Base-by-base conservation (phyloP, 345 rosid species). In the Citrus sinensis region DNA sequence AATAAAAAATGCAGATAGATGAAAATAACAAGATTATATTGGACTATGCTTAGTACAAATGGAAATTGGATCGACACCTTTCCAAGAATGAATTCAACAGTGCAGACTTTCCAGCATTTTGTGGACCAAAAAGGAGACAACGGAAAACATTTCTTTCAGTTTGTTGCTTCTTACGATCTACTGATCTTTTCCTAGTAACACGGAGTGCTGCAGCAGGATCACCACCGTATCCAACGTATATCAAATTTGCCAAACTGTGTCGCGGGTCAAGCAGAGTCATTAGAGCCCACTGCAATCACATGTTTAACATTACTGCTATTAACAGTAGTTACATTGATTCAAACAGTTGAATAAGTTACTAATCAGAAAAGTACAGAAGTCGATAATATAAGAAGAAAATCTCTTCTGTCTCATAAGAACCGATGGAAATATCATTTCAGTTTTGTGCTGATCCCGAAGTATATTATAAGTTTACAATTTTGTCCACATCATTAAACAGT, bases 21-120 rank as follows among this genome's bases (percentile, higher is more conserved):
- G 25, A 74, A 79, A 80, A 55, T 76, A 74, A 65, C 56, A 73
- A 65, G 40, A 81, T 70, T 29, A 29, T 58, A 71, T 66, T 63
- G 6, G 62, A 67, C 39, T 55, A 22, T 20, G 62, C 39, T 69
- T 55, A 70, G 56, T 37, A 55, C 35, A 46, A 51, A 77, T 17
- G 40, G 66, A 56, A 67, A 78, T 9, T 35, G 58, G 76, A 60
- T 73, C 78, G 79, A 66, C 54, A 91, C 98, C 98, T 92, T 84
- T 83, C 96, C 80, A 87, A 9, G 80, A 93, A 88, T 59, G 97
- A 87, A 85, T 89, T 87, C 74, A 92, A 81, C 25, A 92, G 67
- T 58, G 92, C 83, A 76, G 97, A 87, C 81, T 93, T 92, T 83
- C 98, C 97, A 77, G 97, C 82, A n/a, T 82, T 89, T 80, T 83